phyloP scores from a whole-genome alignment of 2,329 filamentous ascomycete genomes.

The Sclerotinia minor region DNA sequence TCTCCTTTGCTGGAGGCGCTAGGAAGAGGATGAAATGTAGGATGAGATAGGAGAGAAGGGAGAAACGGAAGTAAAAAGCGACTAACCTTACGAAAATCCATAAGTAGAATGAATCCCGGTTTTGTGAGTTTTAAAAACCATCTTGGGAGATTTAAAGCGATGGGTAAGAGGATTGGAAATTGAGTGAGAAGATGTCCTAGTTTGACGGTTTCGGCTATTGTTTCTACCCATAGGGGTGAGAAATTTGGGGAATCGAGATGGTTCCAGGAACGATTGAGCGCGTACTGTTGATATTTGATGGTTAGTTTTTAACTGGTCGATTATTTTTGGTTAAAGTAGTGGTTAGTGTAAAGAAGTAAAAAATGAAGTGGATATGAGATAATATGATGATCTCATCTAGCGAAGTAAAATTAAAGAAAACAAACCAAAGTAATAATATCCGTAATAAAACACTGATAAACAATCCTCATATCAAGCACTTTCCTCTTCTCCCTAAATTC shows the following conservation, averaged over 20 bases:
- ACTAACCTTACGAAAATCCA: conserved; percentile 14
- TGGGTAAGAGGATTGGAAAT: conserved; percentile 1
- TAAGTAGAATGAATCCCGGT: background rate
- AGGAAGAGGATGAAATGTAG: too few species aligned
- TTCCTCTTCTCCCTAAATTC: conserved; percentile 26
- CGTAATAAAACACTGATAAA: conserved; percentile 31
- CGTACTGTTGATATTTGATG: conserved; percentile 28
- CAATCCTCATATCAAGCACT: conserved; percentile 28
- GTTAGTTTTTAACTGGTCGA: background rate
- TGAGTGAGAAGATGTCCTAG: conserved; percentile 5
- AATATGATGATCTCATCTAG: background rate
- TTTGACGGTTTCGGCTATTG: conserved; percentile 25
- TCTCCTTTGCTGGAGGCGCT: too few species aligned
- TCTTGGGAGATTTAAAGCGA: background rate
- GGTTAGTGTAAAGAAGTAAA: too few species aligned
- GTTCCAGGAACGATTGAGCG: conserved; percentile 35
- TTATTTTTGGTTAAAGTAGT: background rate
- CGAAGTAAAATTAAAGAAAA: background rate
- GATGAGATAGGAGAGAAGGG: background rate
- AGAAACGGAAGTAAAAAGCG: background rate
- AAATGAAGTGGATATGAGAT: too few species aligned
- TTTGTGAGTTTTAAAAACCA: conserved; percentile 1
- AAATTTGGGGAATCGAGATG: conserved; percentile 34
- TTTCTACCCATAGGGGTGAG: conserved; percentile 30
- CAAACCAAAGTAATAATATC: conserved; percentile 38